Base-by-base conservation (phyloP, 805 yeast genomes). In the Priceomyces haplophilus region DNA sequence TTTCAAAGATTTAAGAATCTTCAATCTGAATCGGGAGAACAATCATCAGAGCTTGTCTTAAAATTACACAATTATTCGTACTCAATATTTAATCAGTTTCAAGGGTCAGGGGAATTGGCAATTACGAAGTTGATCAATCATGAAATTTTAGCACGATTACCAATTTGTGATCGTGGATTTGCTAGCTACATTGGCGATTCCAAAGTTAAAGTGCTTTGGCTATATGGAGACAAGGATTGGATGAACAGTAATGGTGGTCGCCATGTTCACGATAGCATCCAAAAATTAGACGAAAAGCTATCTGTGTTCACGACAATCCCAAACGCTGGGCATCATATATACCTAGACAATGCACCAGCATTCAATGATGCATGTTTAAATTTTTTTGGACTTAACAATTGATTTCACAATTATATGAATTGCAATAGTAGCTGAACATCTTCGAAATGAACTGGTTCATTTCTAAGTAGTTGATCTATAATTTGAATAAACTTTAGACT, bases 151-250 rank as follows among this genome's bases (percentile, higher is more conserved):
- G 65, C 75, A 1, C 48, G 54, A 17, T 48, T 69, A 15, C 75
- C 75, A 2, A 50, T 69, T n/a, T 55, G 71, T 42, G 73, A 68
- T 42, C 57, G 73, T 7, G 69, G 70, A 2, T 56, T 67, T 23
- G 58, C 58, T 6, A 65, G 65, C 37, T 59, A 52, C 39, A 46
- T 68, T 13, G 41, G 44, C 7, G 48, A 57, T 4, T 38, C 55
- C 10, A 44, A 54, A 3, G 51, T 67, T n/a, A 49, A 53, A 20
- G 52, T 58, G 1, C 41, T 61, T 2, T 67, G 73, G 70, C 33
- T 68, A 34, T 69, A 69, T 38, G 75, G 75, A 1, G 73, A 67
- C 10, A 63, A 61, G 30, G 75, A 69, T 45, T 69, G 75, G 75
- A 69, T 69, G 75, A 69, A 69, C 38, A 29, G 41, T 10, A 55